A percentile compares a stretch with the other conserved stretches of the same genome.
Evolutionary conservation across 345 rosid species (phyloP).

Genomic region (Brassica carinata): DNA sequence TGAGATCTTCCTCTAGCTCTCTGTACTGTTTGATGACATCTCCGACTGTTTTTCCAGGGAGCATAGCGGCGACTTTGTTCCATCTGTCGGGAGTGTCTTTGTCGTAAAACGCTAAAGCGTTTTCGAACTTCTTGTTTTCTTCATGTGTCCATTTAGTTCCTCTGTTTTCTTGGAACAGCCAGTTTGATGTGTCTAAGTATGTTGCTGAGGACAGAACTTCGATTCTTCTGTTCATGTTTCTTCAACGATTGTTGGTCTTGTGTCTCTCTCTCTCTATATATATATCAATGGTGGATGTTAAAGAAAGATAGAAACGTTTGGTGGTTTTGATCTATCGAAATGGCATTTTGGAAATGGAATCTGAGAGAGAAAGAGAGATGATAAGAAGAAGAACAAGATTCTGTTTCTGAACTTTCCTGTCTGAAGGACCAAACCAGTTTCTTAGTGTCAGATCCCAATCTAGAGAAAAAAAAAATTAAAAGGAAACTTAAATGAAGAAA

Average conservation of each 20-base stretch:
- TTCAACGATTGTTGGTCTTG: constrained; percentile 14
- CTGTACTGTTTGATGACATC: constrained; percentile 90
- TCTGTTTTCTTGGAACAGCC: constrained; percentile 51
- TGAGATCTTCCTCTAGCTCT: constrained; percentile 90
- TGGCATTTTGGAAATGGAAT: constrained; percentile 57
- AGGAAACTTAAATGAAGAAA: neutral
- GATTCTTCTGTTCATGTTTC: constrained; percentile 54
- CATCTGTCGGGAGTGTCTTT: constrained; percentile 93
- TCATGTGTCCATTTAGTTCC: constrained; percentile 79
- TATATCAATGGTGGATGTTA: constrained; percentile 40
- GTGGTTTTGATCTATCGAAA: constrained; percentile 5
- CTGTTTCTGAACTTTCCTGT: constrained; percentile 29
- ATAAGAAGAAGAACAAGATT: constrained; percentile 31
- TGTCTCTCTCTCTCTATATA: neutral
- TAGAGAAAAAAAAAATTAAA: neutral
- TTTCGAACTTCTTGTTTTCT: constrained; percentile 94
- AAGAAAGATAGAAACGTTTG: constrained; percentile 45
- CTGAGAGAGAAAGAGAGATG: constrained; percentile 35
- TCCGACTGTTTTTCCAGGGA: constrained; percentile 89
- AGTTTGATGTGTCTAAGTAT: constrained; percentile 52
- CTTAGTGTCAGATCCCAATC: constrained; percentile 35
- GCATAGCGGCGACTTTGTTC: constrained; percentile 80
- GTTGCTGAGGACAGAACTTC: constrained; percentile 68
- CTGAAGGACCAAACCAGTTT: constrained; percentile 24
- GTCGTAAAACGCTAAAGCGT: constrained; percentile 81